Evolutionary conservation across 2,329 filamentous ascomycete genomes (phyloP), one percentile per base, ranked within the genome.

Genomic region (Venturia nashicola): DNA sequence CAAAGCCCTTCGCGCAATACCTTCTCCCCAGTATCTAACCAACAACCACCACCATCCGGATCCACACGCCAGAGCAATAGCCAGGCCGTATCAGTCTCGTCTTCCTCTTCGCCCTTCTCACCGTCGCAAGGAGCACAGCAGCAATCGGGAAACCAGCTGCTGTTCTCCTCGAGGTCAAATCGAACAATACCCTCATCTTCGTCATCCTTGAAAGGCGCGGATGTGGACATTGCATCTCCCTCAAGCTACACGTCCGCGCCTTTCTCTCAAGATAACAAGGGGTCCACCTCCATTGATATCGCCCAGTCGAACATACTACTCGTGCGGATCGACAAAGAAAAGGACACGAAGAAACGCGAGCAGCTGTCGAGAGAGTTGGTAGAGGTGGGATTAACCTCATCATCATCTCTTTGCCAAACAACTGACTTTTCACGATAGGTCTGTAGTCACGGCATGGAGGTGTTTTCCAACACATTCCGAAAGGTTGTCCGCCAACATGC

Each of bases 221-320:
- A 57, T 57, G 51, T 36, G 51, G 51, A 78, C 70, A 76, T 78
- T 69, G 71, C 74, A 75, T 83, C 82, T 65, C 82, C 81, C 44
- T 80, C 79, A 69, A 78, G 80, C 63, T 77, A 70, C 76, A 70
- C 72, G 63, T 72, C 75, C 67, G 75, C 73, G 54, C 71, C 77
- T 59, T 75, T 78, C 14, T 74, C 76, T 23, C 75, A 71, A 23
- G 59, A 36, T 43, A n/a, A 20, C 54, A 36, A 36, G 23, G 72
- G 71, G 71, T 48, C 97, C 70, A 89, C 89, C 66, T 97, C 95
- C 78, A 94, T 99, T 75, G 91, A 94, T 71, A 87, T 96, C 72
- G 91, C 94, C 68, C 94, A 99, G 80, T 86, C 97, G 69, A 96
- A 94, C 78, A 86, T 99, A 68, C 84, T 99, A 65, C 83, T 99